phyloP scores from a whole-genome alignment of 2,329 filamentous ascomycete species.

The Bimuria novae-zelandiae region DNA sequence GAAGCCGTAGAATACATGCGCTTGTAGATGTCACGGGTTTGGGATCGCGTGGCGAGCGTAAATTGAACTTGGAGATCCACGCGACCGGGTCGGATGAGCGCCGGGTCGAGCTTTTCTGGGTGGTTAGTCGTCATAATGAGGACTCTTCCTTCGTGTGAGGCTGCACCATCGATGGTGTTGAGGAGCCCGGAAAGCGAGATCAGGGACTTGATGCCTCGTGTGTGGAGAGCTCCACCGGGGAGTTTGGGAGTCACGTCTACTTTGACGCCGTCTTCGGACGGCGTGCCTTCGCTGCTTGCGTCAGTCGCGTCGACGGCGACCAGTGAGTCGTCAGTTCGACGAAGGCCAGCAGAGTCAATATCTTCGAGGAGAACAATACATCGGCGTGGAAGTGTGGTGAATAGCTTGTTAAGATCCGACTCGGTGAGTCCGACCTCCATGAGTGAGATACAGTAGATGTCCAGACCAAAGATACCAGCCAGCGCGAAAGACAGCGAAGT shows the following conservation, averaged over 20 bases:
- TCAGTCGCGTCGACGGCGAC: conserved; percentile 5
- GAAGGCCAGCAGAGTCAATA: conserved; percentile 54
- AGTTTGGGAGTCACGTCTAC: conserved; percentile 17
- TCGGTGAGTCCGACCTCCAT: conserved; percentile 75
- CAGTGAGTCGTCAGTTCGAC: conserved; percentile 38
- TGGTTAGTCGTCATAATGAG: conserved; percentile 84
- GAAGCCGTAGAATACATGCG: conserved; percentile 41
- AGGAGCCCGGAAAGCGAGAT: conserved; percentile 79
- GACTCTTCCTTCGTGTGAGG: conserved; percentile 76
- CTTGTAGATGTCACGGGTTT: conserved; percentile 50
- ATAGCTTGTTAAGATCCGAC: conserved; percentile 58
- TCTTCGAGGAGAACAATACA: conserved; percentile 55
- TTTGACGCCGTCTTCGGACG: conserved; percentile 21
- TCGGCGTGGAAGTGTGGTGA: conserved; percentile 49
- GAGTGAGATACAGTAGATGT: conserved; percentile 53
- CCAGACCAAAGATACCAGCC: conserved; percentile 53
- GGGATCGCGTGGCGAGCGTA: conserved; percentile 48
- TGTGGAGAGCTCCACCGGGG: conserved; percentile 8
- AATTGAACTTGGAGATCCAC: conserved; percentile 72
- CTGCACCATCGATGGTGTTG: conserved; percentile 83
- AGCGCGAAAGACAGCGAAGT: conserved; percentile 53
- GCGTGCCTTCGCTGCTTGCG: conserved; percentile 6
- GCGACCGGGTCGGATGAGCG: conserved; percentile 73
- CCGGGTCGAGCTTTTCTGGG: conserved; percentile 72
- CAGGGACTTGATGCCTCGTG: conserved; percentile 39